Evolutionary conservation across 139 green algal species (phyloP).

Genomic region (Micromonas pusilla): DNA sequence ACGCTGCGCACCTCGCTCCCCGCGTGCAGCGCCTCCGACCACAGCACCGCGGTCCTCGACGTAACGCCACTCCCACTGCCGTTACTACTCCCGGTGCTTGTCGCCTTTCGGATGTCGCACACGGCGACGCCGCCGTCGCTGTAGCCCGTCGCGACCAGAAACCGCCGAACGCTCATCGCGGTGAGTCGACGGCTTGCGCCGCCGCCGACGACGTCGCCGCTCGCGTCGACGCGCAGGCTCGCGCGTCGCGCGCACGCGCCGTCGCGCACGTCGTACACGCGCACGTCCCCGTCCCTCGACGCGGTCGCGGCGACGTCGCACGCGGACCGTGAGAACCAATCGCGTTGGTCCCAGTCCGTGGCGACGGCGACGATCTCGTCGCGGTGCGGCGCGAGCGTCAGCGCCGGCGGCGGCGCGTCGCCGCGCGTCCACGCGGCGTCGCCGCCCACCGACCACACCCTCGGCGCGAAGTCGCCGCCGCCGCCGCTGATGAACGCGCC

Average conservation of each 20-base stretch:
- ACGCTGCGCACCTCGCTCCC: neutral
- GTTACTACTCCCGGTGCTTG: neutral
- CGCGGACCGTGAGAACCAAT: neutral
- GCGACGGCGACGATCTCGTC: neutral
- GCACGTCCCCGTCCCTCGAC: neutral
- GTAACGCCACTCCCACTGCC: too few relatives aligned
- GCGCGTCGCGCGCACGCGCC: too few relatives aligned
- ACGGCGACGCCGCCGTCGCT: neutral
- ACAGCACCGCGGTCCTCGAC: neutral
- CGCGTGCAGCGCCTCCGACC: neutral
- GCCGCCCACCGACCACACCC: neutral
- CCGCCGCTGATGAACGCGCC: neutral
- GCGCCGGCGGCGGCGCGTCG: too few relatives aligned
- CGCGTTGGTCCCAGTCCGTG: neutral
- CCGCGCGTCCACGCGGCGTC: neutral
- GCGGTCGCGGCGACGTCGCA: neutral
- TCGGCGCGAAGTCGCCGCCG: neutral
- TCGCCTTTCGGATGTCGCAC: neutral
- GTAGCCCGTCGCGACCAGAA: neutral
- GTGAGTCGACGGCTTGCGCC: neutral
- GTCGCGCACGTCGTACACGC: neutral
- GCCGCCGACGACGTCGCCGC: too few relatives aligned
- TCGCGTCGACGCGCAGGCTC: neutral
- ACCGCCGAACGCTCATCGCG: neutral
- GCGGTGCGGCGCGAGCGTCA: neutral